Percentiles rank a stretch among this genome's conserved stretches.
Evolutionary conservation across 768 basidiomycete genomes (phyloP).

Genomic region (Cystofilobasidium ferigula): DNA sequence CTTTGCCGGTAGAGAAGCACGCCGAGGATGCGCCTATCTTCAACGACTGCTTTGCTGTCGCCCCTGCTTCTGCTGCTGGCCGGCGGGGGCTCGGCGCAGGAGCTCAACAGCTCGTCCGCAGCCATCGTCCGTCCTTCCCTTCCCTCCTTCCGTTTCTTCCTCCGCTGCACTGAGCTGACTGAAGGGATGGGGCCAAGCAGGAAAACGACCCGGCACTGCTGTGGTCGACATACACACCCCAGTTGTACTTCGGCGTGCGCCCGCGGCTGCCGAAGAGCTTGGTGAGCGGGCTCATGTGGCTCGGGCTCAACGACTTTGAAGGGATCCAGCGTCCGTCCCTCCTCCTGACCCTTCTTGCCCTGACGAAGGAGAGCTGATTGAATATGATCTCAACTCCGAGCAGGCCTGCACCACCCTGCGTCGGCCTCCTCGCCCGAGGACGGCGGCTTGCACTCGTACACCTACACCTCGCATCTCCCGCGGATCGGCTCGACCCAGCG

Average conservation of each 20-base stretch:
- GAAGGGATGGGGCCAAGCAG: background rate
- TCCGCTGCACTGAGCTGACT: background rate
- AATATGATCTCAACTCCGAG: too few relatives aligned
- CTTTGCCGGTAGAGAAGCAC: background rate
- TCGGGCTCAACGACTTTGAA: conserved; percentile 72
- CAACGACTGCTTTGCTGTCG: background rate
- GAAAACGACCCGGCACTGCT: conserved; percentile 39
- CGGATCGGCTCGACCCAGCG: conserved; percentile 77
- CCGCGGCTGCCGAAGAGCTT: conserved; percentile 78
- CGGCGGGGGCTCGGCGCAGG: background rate
- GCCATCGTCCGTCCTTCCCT: background rate
- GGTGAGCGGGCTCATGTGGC: conserved; percentile 89
- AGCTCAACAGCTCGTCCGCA: background rate
- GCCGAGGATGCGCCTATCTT: background rate
- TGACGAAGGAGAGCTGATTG: background rate
- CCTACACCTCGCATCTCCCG: conserved; percentile 78
- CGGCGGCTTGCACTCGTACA: conserved; percentile 68
- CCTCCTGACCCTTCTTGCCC: background rate
- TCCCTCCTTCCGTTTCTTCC: background rate
- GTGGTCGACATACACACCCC: conserved; percentile 82
- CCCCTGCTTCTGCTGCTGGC: background rate
- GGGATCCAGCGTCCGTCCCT: conserved; percentile 43
- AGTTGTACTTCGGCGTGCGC: conserved; percentile 86
- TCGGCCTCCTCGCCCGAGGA: conserved; percentile 83
- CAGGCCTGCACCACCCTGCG: conserved; percentile 34